A percentile compares a stretch with the other conserved stretches of the same genome.
These are phyloP conservation scores for Phialemoniopsis sp. DNA, from an alignment of 2,329 filamentous ascomycete species.

Conservation along the genomic window DNA sequence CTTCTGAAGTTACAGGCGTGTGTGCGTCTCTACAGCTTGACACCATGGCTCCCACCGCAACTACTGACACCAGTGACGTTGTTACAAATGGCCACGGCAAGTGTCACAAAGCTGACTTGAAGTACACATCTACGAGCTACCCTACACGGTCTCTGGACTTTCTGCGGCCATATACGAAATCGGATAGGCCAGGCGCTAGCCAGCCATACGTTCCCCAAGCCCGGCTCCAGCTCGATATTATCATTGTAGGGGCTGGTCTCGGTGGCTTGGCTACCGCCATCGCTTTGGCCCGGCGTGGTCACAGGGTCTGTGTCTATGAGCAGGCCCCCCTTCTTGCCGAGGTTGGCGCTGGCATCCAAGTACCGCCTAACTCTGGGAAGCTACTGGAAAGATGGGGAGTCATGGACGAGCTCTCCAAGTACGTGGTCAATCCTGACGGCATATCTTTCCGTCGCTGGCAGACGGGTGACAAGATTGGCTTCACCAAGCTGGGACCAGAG, in stretches of 20 bases:
- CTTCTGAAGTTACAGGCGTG: too few species aligned
- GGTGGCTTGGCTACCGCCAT: conserved; percentile 35
- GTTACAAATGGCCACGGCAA: too few species aligned
- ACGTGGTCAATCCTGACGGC: conserved; percentile 20
- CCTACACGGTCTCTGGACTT: too few species aligned
- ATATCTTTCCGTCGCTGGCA: conserved; percentile 29
- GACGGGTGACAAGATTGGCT: conserved; percentile 22
- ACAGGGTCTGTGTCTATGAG: conserved; percentile 32
- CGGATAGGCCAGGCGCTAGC: too few species aligned
- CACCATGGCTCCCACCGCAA: too few species aligned
- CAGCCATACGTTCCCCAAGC: too few species aligned
- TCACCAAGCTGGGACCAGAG: conserved; percentile 24
- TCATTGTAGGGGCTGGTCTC: conserved; percentile 34
- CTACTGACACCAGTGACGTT: too few species aligned
- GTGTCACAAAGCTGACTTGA: too few species aligned
- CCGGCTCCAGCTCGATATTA: conserved; percentile 11
- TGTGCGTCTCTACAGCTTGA: too few species aligned
- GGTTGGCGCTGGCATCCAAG: conserved; percentile 33
- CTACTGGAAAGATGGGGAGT: conserved; percentile 26
- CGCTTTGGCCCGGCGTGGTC: conserved; percentile 26
- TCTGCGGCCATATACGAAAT: too few species aligned
- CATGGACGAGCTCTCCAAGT: conserved; percentile 14
- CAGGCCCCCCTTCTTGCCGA: conserved; percentile 31
- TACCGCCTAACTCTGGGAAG: conserved; percentile 27
- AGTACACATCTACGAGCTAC: too few species aligned